Percentiles rank a stretch among this genome's conserved stretches.
Conservation (phyloP, 2,329 filamentous ascomycete species). For the Delphinella strobiligena region DNA sequence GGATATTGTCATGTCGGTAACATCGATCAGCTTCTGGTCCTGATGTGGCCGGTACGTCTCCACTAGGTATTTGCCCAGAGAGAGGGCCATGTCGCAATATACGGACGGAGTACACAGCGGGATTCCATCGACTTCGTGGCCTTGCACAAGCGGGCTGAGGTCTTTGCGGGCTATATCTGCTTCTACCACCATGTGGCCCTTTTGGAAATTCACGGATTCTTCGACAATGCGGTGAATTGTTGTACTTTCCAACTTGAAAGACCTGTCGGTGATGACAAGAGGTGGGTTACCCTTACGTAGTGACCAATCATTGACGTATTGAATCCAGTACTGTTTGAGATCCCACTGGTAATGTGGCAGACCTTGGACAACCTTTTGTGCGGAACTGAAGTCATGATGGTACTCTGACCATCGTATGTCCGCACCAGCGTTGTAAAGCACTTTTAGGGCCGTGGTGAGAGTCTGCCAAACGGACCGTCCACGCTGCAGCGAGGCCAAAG, state of each 20-base stretch:
- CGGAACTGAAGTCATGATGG: constrained; percentile 37
- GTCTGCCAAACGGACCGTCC: constrained; percentile 32
- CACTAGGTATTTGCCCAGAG: too few relatives aligned
- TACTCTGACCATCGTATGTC: constrained; percentile 51
- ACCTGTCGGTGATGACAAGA: not conserved
- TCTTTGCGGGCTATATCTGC: constrained; percentile 30
- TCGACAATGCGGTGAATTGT: constrained; percentile 26
- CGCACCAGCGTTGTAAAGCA: constrained; percentile 45
- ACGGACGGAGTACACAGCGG: too few relatives aligned
- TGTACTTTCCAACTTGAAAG: constrained; percentile 18
- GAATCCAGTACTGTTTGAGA: constrained; percentile 25
- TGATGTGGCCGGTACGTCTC: too few relatives aligned
- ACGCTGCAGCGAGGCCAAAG: constrained; percentile 28
- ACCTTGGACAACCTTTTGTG: constrained; percentile 36
- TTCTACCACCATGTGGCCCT: constrained; percentile 22
- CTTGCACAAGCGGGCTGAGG: constrained; percentile 26
- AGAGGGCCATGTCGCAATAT: too few relatives aligned
- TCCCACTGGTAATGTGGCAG: constrained; percentile 34
- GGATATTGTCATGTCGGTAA: too few relatives aligned
- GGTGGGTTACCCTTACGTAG: constrained; percentile 17
- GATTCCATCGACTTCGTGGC: too few relatives aligned
- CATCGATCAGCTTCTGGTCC: too few relatives aligned
- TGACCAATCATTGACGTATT: constrained; percentile 22
- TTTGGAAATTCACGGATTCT: constrained; percentile 18
- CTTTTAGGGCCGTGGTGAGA: constrained; percentile 29